Conservation (phyloP, 352 stramenopile species). For the Pythium monospermum region DNA sequence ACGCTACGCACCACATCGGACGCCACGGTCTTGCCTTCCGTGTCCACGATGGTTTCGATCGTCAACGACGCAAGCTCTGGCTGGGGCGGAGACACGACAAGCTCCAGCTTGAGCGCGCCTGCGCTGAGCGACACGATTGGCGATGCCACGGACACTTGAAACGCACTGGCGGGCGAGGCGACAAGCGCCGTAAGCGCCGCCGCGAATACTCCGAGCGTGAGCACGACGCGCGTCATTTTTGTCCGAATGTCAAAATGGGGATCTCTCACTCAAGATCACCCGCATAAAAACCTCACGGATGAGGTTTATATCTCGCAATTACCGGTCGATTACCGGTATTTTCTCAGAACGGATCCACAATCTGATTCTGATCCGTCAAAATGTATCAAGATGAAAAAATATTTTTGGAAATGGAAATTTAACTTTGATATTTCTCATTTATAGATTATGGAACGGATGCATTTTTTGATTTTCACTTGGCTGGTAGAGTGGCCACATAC, state of each 20-base stretch:
- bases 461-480: no score
- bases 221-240: slow-evolving; percentile 23
- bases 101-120: slow-evolving; percentile 40
- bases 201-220: slow-evolving; percentile 17
- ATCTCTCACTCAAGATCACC: not conserved
- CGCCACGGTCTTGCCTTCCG: slow-evolving; percentile 43
- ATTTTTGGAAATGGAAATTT: no score
- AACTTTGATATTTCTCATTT: no score
- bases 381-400: no score
- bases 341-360: no score
- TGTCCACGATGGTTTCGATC: slow-evolving; percentile 70
- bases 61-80: slow-evolving; percentile 46
- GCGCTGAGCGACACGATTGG: slow-evolving; percentile 41
- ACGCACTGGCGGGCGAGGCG: slow-evolving; percentile 15
- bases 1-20: slow-evolving; percentile 55
- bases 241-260: not conserved
- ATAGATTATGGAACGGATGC: no score
- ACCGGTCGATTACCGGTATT: no score
- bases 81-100: slow-evolving; percentile 54
- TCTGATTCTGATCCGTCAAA: no score
- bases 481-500: no score
- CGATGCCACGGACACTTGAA: slow-evolving; percentile 33
- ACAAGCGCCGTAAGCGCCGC: slow-evolving; percentile 14
- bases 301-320: no score
- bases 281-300: no score